Evolutionary conservation across 768 basidiomycete genomes (phyloP), one percentile per base, ranked within the genome.

Genomic region (Amanita jacksonii): DNA sequence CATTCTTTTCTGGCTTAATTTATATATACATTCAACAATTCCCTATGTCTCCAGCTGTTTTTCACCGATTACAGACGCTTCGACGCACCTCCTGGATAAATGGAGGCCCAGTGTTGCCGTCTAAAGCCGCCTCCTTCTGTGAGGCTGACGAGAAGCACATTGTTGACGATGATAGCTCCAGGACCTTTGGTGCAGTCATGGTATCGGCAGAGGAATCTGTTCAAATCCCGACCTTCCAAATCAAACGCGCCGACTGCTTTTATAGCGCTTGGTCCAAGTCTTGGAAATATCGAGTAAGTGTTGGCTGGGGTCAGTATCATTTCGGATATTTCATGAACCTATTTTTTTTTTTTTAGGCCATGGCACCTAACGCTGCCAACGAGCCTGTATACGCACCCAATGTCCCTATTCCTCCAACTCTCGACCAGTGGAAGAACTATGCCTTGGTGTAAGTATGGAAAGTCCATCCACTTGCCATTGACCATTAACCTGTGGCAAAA

Each of bases 201-300:
- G 61, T 57, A 19, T 59, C 54, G 8, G 15, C 6, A 27, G 64
- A 67, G 9, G 66, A 68, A 30, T 51, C 57, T 0, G 52, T 69
- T 2, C 60, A 71, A 43, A 57, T 63, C 4, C 70, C 72, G 22
- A 69, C 70, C 12, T 60, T 76, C 44, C 76, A 80, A 59, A 61
- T 79, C 56, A 78, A 79, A 54, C 72, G 74, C 1, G 70, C 79
- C 34, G 78, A 79, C 53, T 64, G 73, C 50, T 78, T 76, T 51
- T 78, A 72, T 56, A 76, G 72, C 53, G 59, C 66, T 48, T 77
- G 76, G 76, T 63, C 64, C 24, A 75, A 70, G 53, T 54, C 58
- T 15, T 79, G 76, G 76, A 77, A 75, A 59, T 78, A 79, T 52
- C 61, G 62, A 51, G 73, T 73, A 54, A 18, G 60, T 43, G 3